Percentiles rank a stretch among this genome's conserved stretches.
These are phyloP conservation scores for Nicotiana paniculata DNA, from an alignment of 257 asterid species.

Conservation along the genomic window DNA sequence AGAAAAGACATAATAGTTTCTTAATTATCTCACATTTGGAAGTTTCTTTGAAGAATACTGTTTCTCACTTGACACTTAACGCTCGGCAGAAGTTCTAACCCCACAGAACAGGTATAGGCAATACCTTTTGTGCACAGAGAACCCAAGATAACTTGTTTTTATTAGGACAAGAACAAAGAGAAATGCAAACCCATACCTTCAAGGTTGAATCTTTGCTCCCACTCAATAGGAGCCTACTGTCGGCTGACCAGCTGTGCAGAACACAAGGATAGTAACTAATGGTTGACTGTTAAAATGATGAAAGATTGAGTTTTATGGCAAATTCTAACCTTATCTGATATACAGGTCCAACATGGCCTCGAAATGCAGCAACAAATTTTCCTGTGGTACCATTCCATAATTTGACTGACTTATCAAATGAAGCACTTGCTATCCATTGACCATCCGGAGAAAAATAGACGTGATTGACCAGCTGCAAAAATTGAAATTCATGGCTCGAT, in stretches of 20 bases:
- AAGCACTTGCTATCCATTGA: slow-evolving; percentile 93
- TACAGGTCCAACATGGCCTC: slow-evolving; percentile 96
- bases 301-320: background rate
- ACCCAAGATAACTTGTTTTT: background rate
- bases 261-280: slow-evolving; percentile 13
- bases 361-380: slow-evolving; percentile 78
- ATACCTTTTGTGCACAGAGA: background rate
- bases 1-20: background rate
- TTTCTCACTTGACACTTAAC: background rate
- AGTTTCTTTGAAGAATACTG: background rate
- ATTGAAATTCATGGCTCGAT: slow-evolving; percentile 2
- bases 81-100: background rate
- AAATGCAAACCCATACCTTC: slow-evolving; percentile 43
- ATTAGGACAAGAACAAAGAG: background rate
- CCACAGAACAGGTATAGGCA: background rate
- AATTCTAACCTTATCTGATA: slow-evolving; percentile 77
- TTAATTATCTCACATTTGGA: background rate
- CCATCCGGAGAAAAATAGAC: slow-evolving; percentile 97
- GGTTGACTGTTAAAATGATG: background rate
- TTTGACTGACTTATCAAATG: slow-evolving; percentile 92
- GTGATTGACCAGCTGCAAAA: slow-evolving; percentile 85
- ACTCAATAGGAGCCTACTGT: slow-evolving; percentile 86
- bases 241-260: slow-evolving; percentile 91
- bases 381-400: slow-evolving; percentile 93
- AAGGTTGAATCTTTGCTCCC: slow-evolving; percentile 98